phyloP scores from a whole-genome alignment of 164 flowering plant genomes.

The Annona cherimola region DNA sequence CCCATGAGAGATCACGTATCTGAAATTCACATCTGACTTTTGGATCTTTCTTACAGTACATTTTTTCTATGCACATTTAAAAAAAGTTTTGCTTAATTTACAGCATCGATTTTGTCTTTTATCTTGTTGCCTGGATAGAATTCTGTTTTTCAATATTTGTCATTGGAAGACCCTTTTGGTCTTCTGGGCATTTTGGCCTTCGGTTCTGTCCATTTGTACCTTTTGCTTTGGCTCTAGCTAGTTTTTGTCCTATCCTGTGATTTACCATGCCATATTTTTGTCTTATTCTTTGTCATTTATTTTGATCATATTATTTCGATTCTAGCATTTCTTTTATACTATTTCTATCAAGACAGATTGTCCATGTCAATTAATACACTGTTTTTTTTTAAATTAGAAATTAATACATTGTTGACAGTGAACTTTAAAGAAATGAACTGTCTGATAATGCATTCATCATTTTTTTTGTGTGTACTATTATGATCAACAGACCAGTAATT shows the following conservation, averaged over 20 bases:
- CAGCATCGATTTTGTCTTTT: not conserved
- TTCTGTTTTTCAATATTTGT: not conserved
- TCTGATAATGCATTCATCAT: not conserved
- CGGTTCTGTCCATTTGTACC: not conserved
- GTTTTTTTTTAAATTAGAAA: not conserved
- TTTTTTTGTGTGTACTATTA: too few species aligned
- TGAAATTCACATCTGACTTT: not conserved
- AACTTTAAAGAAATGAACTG: not conserved
- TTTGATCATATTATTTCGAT: not conserved
- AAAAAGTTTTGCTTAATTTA: not conserved
- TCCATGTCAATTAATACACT: not conserved
- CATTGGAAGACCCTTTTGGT: not conserved
- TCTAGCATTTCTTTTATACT: not conserved
- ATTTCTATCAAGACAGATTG: not conserved
- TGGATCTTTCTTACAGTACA: not conserved
- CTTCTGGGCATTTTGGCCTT: not conserved
- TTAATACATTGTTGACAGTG: not conserved
- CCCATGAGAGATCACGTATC: not conserved
- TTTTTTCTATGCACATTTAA: not conserved
- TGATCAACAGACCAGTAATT: too few species aligned
- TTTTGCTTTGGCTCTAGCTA: not conserved
- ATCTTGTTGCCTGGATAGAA: not conserved
- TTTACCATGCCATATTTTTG: not conserved
- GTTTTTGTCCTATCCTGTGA: conserved; percentile 3
- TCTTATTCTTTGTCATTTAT: conserved; percentile 2